Percentiles rank a stretch among this genome's conserved stretches.
phyloP scores from a whole-genome alignment of 164 flowering plant genomes.

The Magnolia kwangsiensis region DNA sequence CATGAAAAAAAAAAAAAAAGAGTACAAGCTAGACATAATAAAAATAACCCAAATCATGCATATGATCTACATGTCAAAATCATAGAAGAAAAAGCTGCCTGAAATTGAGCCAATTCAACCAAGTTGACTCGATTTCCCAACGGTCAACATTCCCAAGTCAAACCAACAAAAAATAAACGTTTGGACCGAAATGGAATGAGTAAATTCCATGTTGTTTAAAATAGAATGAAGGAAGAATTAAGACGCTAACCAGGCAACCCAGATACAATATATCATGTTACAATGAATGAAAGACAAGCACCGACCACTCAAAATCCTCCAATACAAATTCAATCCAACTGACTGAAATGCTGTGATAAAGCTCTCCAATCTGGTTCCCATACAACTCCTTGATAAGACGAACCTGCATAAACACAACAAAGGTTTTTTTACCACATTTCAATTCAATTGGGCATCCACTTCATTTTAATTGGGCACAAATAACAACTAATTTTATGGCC shows the following conservation, averaged over 20 bases:
- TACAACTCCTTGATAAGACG: slow-evolving; percentile 84
- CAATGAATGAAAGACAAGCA: neutral
- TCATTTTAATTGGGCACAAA: too few relatives aligned
- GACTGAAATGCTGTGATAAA: slow-evolving; percentile 85
- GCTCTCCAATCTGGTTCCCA: slow-evolving; percentile 77
- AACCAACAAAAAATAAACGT: neutral
- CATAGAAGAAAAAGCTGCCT: neutral
- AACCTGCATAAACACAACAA: slow-evolving; percentile 47
- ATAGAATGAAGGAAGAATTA: neutral
- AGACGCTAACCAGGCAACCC: neutral
- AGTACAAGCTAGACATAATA: neutral
- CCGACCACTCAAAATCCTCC: slow-evolving; percentile 73
- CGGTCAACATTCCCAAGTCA: neutral
- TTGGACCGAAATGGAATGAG: neutral
- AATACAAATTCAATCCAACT: slow-evolving; percentile 77
- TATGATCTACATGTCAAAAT: neutral
- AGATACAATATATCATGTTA: neutral
- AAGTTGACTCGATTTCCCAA: neutral
- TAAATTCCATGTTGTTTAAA: neutral
- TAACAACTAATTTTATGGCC: too few relatives aligned
- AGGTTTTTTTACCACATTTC: neutral
- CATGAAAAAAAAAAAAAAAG: neutral
- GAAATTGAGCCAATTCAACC: neutral
- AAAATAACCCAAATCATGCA: neutral
- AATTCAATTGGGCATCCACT: too few relatives aligned